phyloP scores from a whole-genome alignment of 495 filamentous ascomycete genomes.

The Talaromyces ruber region DNA sequence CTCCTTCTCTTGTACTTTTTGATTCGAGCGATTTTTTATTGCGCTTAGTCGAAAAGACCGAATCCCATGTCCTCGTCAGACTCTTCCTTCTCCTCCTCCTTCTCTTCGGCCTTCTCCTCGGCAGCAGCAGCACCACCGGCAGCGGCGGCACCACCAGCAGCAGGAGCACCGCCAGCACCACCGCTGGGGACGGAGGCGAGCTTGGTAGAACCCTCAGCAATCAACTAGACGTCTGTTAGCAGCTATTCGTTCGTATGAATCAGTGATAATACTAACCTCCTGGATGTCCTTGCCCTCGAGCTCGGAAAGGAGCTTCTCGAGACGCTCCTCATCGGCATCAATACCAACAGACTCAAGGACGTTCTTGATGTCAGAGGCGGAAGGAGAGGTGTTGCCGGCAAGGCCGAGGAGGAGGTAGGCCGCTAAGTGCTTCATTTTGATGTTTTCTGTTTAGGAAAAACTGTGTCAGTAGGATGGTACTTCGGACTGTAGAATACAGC shows the following conservation, averaged over 20 bases:
- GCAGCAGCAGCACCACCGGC: slow-evolving; percentile 60
- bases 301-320: slow-evolving; percentile 77
- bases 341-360: slow-evolving; percentile 94
- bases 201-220: slow-evolving; percentile 82
- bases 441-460: background rate
- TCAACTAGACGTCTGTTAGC: slow-evolving; percentile 53
- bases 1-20: slow-evolving; percentile 64
- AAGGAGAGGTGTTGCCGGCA: slow-evolving; percentile 85
- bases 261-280: slow-evolving; percentile 54
- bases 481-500: background rate
- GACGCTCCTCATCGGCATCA: slow-evolving; percentile 83
- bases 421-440: slow-evolving; percentile 99
- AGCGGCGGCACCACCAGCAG: slow-evolving; percentile 55
- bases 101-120: slow-evolving; percentile 65
- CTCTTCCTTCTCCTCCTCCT: slow-evolving; percentile 74
- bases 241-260: slow-evolving; percentile 10
- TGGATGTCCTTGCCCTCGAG: slow-evolving; percentile 97
- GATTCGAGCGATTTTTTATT: slow-evolving; percentile 15
- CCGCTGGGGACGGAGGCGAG: slow-evolving; percentile 96
- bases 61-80: slow-evolving; percentile 99
- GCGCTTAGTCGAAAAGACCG: slow-evolving; percentile 90
- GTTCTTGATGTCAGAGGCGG: slow-evolving; percentile 76
- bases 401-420: slow-evolving; percentile 96
- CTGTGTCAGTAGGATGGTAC: background rate
- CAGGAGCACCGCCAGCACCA: slow-evolving; percentile 63